A percentile compares a stretch with the other conserved stretches of the same genome.
These are phyloP conservation scores for Benincasa hispida DNA, from an alignment of 306 rosid genomes.

Conservation along the genomic window DNA sequence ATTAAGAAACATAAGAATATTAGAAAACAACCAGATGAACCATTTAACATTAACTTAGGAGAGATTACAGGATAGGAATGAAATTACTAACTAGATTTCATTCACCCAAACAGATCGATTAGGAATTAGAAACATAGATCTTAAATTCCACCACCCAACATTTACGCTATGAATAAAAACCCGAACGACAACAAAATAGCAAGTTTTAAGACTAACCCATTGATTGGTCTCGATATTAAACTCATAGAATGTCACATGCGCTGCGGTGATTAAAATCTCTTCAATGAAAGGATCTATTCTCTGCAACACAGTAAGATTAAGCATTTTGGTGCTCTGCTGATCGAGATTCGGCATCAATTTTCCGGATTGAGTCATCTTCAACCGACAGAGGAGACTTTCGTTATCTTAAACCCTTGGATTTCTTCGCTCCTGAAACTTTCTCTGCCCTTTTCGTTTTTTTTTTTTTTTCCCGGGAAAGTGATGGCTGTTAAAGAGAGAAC, in stretches of 20 bases:
- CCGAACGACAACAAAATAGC: neutral
- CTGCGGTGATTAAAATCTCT: conserved; percentile 87
- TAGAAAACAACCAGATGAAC: neutral
- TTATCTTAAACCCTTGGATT: conserved; percentile 14
- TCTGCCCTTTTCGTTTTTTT: neutral
- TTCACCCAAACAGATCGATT: neutral
- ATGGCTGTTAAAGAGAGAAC: neutral
- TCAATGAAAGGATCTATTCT: conserved; percentile 78
- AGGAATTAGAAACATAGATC: neutral
- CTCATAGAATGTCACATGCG: conserved; percentile 80
- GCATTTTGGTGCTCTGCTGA: conserved; percentile 67
- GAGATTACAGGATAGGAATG: neutral
- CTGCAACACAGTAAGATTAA: conserved; percentile 85
- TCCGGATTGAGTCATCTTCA: conserved; percentile 45
- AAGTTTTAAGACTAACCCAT: conserved; percentile 47
- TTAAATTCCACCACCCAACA: neutral
- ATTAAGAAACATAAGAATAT: neutral
- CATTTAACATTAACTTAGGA: neutral
- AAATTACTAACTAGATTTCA: neutral
- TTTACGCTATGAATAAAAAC: conserved; percentile 4
- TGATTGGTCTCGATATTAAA: conserved; percentile 69
- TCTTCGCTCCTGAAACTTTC: neutral
- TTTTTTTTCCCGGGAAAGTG: conserved; percentile 20
- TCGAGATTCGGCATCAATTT: conserved; percentile 93
- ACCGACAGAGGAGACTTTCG: neutral